Evolutionary conservation across 2,329 filamentous ascomycete species (phyloP).

Genomic region (Colletotrichum trifolii): DNA sequence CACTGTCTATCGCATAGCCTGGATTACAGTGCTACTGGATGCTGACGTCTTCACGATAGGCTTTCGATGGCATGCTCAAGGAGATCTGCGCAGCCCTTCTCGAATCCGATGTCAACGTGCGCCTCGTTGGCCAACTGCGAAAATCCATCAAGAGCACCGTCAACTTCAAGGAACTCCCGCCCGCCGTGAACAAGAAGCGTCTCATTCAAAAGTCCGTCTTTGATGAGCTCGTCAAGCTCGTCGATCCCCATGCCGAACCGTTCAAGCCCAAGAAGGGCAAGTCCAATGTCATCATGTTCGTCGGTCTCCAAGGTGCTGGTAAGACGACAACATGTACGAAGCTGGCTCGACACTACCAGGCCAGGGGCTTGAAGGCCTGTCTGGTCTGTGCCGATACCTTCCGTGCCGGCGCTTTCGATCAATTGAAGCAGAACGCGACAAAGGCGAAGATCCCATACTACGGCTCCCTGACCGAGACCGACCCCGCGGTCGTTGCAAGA

Average conservation of each 20-base stretch:
- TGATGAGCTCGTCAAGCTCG: slow-evolving; percentile 93
- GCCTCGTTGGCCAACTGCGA: slow-evolving; percentile 88
- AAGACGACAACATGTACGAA: slow-evolving; percentile 99
- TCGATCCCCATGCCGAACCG: slow-evolving; percentile 93
- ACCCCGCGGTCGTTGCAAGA: slow-evolving; percentile 91
- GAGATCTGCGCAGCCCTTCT: slow-evolving; percentile 96
- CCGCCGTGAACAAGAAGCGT: slow-evolving; percentile 97
- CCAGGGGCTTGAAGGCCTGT: slow-evolving; percentile 90
- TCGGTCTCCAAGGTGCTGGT: slow-evolving; percentile 95
- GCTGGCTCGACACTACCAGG: slow-evolving; percentile 93
- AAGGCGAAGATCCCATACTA: slow-evolving; percentile 99
- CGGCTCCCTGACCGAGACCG: slow-evolving; percentile 94
- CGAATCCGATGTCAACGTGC: slow-evolving; percentile 97
- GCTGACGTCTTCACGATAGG: slow-evolving; percentile 59
- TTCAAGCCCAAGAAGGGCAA: slow-evolving; percentile 98
- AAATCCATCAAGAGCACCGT: slow-evolving; percentile 92
- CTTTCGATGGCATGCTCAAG: slow-evolving; percentile 98
- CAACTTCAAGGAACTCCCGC: slow-evolving; percentile 93
- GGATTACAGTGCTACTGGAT: not conserved
- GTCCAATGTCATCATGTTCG: slow-evolving; percentile 98
- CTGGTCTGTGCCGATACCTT: slow-evolving; percentile 98
- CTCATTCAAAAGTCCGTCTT: slow-evolving; percentile 98
- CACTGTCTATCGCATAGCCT: not conserved
- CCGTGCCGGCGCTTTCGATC: slow-evolving; percentile 97
- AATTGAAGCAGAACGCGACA: slow-evolving; percentile 98